Percentiles rank a stretch among this genome's conserved stretches.
Evolutionary conservation across 192 early-diverging fungal genomes (phyloP).

Genomic region (Jimgerdemannia flammicorona): DNA sequence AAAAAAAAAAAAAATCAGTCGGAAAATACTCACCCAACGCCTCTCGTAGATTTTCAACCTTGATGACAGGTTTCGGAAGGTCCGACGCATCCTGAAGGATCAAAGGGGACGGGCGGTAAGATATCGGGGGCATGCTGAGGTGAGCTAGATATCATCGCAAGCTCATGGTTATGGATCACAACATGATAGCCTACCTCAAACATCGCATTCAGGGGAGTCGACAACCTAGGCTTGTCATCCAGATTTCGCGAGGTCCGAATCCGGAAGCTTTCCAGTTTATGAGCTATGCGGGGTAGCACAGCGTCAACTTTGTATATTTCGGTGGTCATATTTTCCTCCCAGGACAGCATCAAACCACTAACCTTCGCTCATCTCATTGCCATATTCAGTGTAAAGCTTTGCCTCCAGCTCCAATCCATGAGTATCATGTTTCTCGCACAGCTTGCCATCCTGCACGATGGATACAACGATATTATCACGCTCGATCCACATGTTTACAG

Average conservation of each 20-base stretch:
- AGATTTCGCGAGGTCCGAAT: constrained; percentile 25
- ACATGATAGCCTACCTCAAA: constrained; percentile 2
- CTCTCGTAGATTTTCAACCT: constrained; percentile 30
- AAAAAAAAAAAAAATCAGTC: too few relatives aligned
- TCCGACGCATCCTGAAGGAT: too few relatives aligned
- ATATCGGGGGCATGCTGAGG: too few relatives aligned
- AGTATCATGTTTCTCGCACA: constrained; percentile 19
- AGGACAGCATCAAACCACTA: too few relatives aligned
- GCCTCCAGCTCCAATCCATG: constrained; percentile 30
- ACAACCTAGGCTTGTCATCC: constrained; percentile 29
- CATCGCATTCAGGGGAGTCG: constrained; percentile 6
- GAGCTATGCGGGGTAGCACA: not conserved
- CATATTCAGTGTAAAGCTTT: constrained; percentile 32
- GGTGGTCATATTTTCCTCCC: too few relatives aligned
- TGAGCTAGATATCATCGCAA: not conserved
- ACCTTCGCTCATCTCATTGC: constrained; percentile 7
- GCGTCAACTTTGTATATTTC: not conserved
- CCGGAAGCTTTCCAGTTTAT: constrained; percentile 14
- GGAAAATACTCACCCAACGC: constrained; percentile 19
- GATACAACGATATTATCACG: constrained; percentile 14
- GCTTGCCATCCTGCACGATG: constrained; percentile 15
- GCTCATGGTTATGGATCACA: too few relatives aligned
- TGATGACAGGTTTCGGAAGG: constrained; percentile 13
- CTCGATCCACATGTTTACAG: constrained; percentile 9
- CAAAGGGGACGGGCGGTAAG: too few relatives aligned